Conservation (phyloP, 73 alveolate species). For the Paramecium sonneborni region DNA sequence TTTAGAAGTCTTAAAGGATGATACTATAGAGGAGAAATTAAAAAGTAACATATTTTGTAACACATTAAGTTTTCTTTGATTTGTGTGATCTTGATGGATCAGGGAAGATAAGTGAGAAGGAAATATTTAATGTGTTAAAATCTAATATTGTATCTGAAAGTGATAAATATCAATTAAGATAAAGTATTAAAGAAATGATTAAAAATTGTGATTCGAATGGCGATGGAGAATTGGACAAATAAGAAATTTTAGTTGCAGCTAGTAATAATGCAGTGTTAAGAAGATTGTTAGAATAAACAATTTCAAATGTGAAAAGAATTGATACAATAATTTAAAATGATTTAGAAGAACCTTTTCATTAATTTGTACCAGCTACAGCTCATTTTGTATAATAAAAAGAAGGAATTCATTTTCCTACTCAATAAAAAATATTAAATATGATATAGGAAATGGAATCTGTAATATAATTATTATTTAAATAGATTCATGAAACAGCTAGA, state of each 20-base stretch:
- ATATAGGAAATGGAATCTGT: background rate
- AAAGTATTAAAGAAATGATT: conserved; percentile 71
- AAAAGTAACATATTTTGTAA: conserved; percentile 49
- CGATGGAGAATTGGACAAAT: conserved; percentile 77
- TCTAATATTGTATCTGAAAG: conserved; percentile 68
- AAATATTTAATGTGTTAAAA: conserved; percentile 77
- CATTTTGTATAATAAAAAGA: background rate
- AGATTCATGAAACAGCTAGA: background rate
- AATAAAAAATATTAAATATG: too few relatives aligned
- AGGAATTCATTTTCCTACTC: background rate
- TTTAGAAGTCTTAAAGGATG: conserved; percentile 79
- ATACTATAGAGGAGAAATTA: conserved; percentile 74
- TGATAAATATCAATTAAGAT: conserved; percentile 70
- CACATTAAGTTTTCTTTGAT: conserved; percentile 79
- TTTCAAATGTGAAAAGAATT: conserved; percentile 20
- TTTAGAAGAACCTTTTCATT: conserved; percentile 58
- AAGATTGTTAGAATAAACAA: background rate
- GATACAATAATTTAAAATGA: conserved; percentile 34
- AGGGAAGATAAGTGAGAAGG: conserved; percentile 80
- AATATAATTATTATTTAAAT: background rate
- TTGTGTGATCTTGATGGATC: conserved; percentile 80
- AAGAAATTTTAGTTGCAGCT: conserved; percentile 73
- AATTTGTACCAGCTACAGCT: conserved; percentile 40
- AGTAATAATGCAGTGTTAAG: background rate
- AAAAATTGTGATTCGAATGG: conserved; percentile 78